Conservation (phyloP, 176 grass and related monocot species). For the Stipa capillata region DNA sequence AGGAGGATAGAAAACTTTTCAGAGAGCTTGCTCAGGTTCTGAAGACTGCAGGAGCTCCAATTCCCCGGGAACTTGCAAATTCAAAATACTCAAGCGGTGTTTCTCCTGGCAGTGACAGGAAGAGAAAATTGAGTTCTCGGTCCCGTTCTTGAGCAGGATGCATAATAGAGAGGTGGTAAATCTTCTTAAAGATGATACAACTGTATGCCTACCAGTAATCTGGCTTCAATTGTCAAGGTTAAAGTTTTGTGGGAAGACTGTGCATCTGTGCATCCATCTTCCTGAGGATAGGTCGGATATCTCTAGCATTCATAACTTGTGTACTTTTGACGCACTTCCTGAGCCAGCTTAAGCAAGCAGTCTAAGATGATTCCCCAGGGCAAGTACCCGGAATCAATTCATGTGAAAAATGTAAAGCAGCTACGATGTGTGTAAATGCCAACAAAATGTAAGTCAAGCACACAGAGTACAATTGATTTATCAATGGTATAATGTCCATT, state of each 20-base stretch:
- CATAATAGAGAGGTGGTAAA: neutral
- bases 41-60: slow-evolving; percentile 53
- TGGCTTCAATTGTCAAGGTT: neutral
- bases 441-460: slow-evolving; percentile 9
- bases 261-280: neutral
- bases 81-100: slow-evolving; percentile 37
- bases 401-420: slow-evolving; percentile 15
- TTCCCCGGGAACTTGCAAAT: slow-evolving; percentile 64
- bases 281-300: neutral
- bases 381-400: neutral
- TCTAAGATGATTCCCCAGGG: neutral
- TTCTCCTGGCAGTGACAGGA: slow-evolving; percentile 24
- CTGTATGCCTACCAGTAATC: neutral
- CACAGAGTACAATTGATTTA: neutral
- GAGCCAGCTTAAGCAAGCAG: neutral
- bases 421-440: neutral
- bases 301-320: neutral
- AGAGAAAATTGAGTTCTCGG: slow-evolving; percentile 53
- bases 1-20: slow-evolving; percentile 79
- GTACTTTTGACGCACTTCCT: slow-evolving; percentile 6
- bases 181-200: slow-evolving; percentile 16
- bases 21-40: slow-evolving; percentile 63
- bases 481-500: neutral
- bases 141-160: slow-evolving; percentile 20
- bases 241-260: neutral